phyloP scores from a whole-genome alignment of 352 stramenopile species.

The Globisporangium orthogonon region DNA sequence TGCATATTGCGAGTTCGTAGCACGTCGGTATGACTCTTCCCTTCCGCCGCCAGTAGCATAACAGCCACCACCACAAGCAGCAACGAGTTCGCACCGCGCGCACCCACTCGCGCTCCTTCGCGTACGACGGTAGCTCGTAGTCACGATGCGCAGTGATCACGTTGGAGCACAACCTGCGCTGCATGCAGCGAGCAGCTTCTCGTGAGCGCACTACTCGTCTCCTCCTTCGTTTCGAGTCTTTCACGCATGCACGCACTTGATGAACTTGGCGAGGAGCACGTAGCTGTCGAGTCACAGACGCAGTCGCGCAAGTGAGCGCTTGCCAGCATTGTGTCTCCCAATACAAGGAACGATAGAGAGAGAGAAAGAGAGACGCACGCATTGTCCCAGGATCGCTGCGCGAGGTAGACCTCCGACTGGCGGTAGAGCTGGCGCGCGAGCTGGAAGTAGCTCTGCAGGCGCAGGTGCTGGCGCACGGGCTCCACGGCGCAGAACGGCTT shows the following conservation, averaged over 20 bases:
- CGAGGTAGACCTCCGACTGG: constrained; percentile 65
- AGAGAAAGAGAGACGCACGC: constrained; percentile 25
- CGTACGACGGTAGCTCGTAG: constrained; percentile 44
- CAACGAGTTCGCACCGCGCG: constrained; percentile 25
- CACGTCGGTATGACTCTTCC: too few species aligned
- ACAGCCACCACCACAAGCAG: background rate
- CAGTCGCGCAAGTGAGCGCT: background rate
- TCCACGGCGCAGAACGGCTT: constrained; percentile 56
- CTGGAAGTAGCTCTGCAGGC: constrained; percentile 63
- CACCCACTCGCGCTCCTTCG: constrained; percentile 66
- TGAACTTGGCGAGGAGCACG: constrained; percentile 74
- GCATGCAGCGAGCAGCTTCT: constrained; percentile 2
- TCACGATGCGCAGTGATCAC: constrained; percentile 58
- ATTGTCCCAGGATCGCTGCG: constrained; percentile 57
- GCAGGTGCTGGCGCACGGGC: constrained; percentile 56
- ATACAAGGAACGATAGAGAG: background rate
- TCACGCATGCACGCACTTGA: constrained; percentile 42
- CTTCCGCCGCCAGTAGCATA: too few species aligned
- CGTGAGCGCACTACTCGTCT: background rate
- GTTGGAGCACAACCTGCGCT: constrained; percentile 57
- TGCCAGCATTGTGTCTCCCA: background rate
- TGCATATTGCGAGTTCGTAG: constrained; percentile 9
- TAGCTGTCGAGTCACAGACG: constrained; percentile 31
- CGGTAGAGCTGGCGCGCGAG: constrained; percentile 68
- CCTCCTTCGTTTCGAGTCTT: background rate